A percentile compares a stretch with the other conserved stretches of the same genome.
These are phyloP conservation scores for Talaromyces nanjingensis DNA, from an alignment of 495 filamentous ascomycete genomes.

Conservation along the genomic window DNA sequence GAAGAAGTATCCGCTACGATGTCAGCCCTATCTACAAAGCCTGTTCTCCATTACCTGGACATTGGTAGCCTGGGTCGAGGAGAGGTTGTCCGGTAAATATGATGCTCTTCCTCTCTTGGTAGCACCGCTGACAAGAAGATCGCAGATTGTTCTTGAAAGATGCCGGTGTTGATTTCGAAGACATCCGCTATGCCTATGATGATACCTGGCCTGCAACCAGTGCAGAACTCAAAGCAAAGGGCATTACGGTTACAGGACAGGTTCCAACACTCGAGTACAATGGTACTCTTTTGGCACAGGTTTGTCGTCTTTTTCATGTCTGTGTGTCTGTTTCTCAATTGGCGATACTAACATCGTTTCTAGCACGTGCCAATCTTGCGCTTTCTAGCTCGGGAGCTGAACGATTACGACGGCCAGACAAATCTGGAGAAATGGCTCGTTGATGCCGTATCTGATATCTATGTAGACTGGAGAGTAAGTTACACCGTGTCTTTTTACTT, in stretches of 20 bases:
- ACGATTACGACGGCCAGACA: slow-evolving; percentile 30
- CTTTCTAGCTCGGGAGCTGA: slow-evolving; percentile 30
- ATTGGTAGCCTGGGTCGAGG: slow-evolving; percentile 36
- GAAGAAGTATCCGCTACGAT: not conserved
- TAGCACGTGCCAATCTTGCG: slow-evolving; percentile 34
- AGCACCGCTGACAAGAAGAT: not conserved
- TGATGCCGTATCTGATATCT: slow-evolving; percentile 38
- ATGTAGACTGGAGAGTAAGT: slow-evolving; percentile 30
- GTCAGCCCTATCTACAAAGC: slow-evolving; percentile 1
- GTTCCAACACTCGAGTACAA: slow-evolving; percentile 36
- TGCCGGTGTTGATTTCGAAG: slow-evolving; percentile 32
- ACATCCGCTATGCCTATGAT: slow-evolving; percentile 33
- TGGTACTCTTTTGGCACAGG: slow-evolving; percentile 32
- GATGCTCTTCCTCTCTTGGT: not conserved
- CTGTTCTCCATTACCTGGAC: slow-evolving; percentile 30
- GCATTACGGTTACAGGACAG: slow-evolving; percentile 27
- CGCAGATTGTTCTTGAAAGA: slow-evolving; percentile 30
- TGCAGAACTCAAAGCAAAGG: slow-evolving; percentile 19
- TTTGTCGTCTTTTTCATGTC: slow-evolving; percentile 5
- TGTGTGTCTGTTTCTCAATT: too few species aligned
- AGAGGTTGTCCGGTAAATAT: slow-evolving; percentile 31
- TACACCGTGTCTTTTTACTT: not conserved
- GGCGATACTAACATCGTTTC: not conserved
- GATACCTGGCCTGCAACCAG: slow-evolving; percentile 30
- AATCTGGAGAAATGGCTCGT: slow-evolving; percentile 34